A percentile compares a stretch with the other conserved stretches of the same genome.
phyloP scores from a whole-genome alignment of 345 rosid genomes.

The Lumnitzera racemosa region DNA sequence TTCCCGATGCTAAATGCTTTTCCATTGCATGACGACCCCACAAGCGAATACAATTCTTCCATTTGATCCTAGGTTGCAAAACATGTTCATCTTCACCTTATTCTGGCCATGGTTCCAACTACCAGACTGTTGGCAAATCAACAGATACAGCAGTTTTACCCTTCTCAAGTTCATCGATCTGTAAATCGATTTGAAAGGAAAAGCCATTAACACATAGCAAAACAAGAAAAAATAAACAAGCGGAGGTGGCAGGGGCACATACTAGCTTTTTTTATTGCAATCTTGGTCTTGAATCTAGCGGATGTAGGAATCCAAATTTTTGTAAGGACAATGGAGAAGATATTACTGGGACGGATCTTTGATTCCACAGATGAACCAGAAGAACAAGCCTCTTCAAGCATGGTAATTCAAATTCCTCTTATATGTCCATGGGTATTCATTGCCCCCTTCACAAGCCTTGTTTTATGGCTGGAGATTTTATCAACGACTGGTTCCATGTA shows the following conservation, averaged over 20 bases:
- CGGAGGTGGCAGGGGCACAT: constrained; percentile 16
- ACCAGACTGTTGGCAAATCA: constrained; percentile 90
- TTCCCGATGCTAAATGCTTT: constrained; percentile 40
- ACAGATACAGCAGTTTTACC: constrained; percentile 95
- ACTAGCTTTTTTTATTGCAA: constrained; percentile 77
- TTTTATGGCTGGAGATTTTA: constrained; percentile 85
- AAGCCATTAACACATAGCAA: constrained; percentile 8
- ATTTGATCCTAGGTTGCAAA: constrained; percentile 87
- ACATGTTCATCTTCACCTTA: constrained; percentile 98
- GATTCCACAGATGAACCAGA: constrained; percentile 87
- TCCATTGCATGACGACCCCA: constrained; percentile 79
- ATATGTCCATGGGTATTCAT: constrained; percentile 46
- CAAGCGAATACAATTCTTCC: constrained; percentile 85
- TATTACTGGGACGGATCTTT: constrained; percentile 47
- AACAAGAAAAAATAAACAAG: constrained; percentile 3
- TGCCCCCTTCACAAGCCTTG: constrained; percentile 49
- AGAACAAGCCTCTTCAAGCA: constrained; percentile 67
- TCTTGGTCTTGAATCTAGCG: constrained; percentile 88
- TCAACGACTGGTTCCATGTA: constrained; percentile 99
- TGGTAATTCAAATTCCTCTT: constrained; percentile 42
- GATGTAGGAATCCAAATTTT: constrained; percentile 93
- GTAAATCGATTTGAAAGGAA: constrained; percentile 23
- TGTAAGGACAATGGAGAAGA: constrained; percentile 78
- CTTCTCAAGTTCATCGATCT: constrained; percentile 93
- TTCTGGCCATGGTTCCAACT: constrained; percentile 87